Evolutionary conservation across 2,329 filamentous ascomycete species (phyloP).

Genomic region (Hortaea sp.): DNA sequence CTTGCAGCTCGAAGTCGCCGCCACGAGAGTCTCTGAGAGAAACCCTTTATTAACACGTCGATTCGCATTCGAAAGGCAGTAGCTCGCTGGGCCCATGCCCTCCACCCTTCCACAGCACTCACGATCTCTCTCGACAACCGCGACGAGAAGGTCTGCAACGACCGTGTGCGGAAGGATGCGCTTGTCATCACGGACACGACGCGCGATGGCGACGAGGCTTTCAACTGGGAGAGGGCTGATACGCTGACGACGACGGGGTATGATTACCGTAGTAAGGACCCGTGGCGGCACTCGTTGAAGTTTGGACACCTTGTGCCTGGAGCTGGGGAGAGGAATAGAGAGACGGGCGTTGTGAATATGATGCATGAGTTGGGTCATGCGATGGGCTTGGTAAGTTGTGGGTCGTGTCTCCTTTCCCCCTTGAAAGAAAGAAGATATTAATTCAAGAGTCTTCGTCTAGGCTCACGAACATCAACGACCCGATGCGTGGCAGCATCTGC

Average conservation of each 20-base stretch:
- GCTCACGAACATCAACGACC: slow-evolving; percentile 1
- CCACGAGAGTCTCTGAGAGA: too few relatives aligned
- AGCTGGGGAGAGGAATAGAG: not conserved
- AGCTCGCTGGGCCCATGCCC: slow-evolving; percentile 11
- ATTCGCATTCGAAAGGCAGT: slow-evolving; percentile 1
- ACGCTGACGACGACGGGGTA: slow-evolving; percentile 11
- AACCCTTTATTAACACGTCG: too few relatives aligned
- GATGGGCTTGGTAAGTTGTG: not conserved
- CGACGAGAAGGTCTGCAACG: not conserved
- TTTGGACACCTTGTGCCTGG: slow-evolving; percentile 2
- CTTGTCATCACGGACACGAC: slow-evolving; percentile 13
- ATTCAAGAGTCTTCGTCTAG: not conserved
- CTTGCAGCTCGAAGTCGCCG: too few relatives aligned
- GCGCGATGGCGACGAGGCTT: slow-evolving; percentile 7
- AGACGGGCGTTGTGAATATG: not conserved
- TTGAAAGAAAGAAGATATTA: not conserved
- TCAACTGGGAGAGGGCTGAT: slow-evolving; percentile 8
- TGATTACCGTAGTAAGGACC: slow-evolving; percentile 1
- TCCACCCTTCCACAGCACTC: slow-evolving; percentile 3
- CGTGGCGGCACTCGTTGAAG: not conserved
- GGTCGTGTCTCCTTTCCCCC: not conserved
- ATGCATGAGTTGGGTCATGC: slow-evolving; percentile 5
- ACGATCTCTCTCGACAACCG: slow-evolving; percentile 8
- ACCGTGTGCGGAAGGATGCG: slow-evolving; percentile 4
- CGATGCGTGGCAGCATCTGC: not conserved